These are phyloP conservation scores for Dactylellina sp. DNA, from an alignment of 2,329 filamentous ascomycete species.

Conservation along the genomic window DNA sequence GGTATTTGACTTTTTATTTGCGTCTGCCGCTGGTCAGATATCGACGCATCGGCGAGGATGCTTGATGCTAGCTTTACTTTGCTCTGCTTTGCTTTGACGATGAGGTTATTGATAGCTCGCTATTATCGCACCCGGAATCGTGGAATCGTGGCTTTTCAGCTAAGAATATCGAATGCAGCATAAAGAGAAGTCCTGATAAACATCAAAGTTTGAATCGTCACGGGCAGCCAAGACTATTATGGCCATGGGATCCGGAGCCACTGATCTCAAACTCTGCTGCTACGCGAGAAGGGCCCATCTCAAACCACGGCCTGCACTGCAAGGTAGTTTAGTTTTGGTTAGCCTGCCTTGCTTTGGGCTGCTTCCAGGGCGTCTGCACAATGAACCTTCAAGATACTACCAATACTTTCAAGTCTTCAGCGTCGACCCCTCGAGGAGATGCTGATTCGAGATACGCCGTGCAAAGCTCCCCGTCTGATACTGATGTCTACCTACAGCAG, in stretches of 20 bases:
- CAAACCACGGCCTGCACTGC: not conserved
- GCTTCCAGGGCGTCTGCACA: not conserved
- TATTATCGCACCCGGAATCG: too few relatives aligned
- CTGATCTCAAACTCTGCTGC: constrained; percentile 12
- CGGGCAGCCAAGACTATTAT: not conserved
- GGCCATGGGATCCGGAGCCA: not conserved
- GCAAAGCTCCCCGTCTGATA: not conserved
- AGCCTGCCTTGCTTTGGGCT: not conserved
- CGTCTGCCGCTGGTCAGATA: not conserved
- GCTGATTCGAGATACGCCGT: not conserved
- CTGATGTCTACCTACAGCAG: constrained; percentile 7
- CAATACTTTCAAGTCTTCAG: too few relatives aligned
- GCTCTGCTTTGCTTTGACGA: not conserved
- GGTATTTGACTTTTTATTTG: constrained; percentile 20
- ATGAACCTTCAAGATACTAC: too few relatives aligned
- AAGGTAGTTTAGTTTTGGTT: not conserved
- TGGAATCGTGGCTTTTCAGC: too few relatives aligned
- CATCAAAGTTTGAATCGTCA: too few relatives aligned
- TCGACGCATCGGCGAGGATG: not conserved
- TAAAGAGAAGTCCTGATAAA: too few relatives aligned
- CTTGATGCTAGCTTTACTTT: not conserved
- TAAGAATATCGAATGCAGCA: too few relatives aligned
- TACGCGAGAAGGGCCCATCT: constrained; percentile 11
- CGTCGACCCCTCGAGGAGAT: too few relatives aligned
- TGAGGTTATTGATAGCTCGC: too few relatives aligned